Evolutionary conservation across 768 basidiomycete genomes (phyloP).

Genomic region (Rossbeevera mucosa): DNA sequence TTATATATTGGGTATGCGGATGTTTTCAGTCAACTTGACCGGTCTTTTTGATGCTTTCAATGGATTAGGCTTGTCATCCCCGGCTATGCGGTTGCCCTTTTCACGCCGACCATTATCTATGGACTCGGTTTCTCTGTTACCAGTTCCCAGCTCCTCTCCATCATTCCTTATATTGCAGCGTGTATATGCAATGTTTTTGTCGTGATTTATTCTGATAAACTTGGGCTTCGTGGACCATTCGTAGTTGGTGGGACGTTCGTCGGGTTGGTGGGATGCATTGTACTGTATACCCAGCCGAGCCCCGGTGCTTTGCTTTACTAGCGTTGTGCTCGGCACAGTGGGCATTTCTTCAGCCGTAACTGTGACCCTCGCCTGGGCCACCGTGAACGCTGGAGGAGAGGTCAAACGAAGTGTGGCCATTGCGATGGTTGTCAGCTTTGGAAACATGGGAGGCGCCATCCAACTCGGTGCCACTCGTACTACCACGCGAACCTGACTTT

Average conservation of each 20-base stretch:
- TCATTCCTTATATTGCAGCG: constrained; percentile 43
- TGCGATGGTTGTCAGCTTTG: constrained; percentile 49
- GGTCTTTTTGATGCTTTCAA: constrained; percentile 1
- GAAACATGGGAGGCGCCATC: constrained; percentile 49
- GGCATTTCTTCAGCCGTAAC: constrained; percentile 46
- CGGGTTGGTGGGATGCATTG: constrained; percentile 44
- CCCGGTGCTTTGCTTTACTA: constrained; percentile 38
- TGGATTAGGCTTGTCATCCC: constrained; percentile 37
- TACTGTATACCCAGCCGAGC: constrained; percentile 36
- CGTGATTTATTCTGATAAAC: constrained; percentile 40
- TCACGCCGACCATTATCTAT: constrained; percentile 46
- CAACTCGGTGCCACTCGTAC: constrained; percentile 38
- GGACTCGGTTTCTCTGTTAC: constrained; percentile 47
- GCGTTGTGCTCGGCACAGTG: constrained; percentile 42
- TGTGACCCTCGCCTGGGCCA: constrained; percentile 46
- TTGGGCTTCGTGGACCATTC: constrained; percentile 42
- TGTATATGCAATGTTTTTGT: constrained; percentile 36
- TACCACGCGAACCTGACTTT: constrained; percentile 36
- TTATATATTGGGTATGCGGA: constrained; percentile 38
- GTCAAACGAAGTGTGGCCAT: constrained; percentile 44
- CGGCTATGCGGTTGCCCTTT: constrained; percentile 42
- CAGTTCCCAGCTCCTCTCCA: constrained; percentile 43
- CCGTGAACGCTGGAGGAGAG: constrained; percentile 52
- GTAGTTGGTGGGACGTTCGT: constrained; percentile 37
- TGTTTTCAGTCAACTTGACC: not conserved